Percentiles rank a stretch among this genome's conserved stretches.
Evolutionary conservation across 192 early-diverging fungal genomes (phyloP).

Genomic region (Globomyces pollinis-pini): DNA sequence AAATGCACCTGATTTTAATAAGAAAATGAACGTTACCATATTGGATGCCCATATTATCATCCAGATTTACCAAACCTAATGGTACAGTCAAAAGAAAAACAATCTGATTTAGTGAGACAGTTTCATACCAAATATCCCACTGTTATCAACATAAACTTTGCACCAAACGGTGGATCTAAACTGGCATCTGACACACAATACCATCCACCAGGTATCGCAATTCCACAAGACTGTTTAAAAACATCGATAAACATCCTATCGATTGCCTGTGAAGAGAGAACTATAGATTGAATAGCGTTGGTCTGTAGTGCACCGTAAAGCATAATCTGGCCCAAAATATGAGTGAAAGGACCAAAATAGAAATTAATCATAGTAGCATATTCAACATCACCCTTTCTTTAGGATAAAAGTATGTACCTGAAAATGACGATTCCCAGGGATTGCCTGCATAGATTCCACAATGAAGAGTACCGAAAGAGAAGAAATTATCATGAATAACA

Average conservation of each 20-base stretch:
- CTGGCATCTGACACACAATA: slow-evolving; percentile 14
- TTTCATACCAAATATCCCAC: slow-evolving; percentile 35
- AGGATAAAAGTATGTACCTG: too few relatives aligned
- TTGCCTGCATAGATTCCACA: slow-evolving; percentile 53
- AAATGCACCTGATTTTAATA: slow-evolving; percentile 41
- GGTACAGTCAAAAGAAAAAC: slow-evolving; percentile 37
- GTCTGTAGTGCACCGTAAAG: slow-evolving; percentile 42
- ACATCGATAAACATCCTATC: slow-evolving; percentile 44
- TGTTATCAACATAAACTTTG: slow-evolving; percentile 34
- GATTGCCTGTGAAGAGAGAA: slow-evolving; percentile 40
- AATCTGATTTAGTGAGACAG: too few relatives aligned
- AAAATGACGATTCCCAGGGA: slow-evolving; percentile 50
- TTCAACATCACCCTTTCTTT: slow-evolving; percentile 53
- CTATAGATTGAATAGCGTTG: slow-evolving; percentile 37
- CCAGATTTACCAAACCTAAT: slow-evolving; percentile 37
- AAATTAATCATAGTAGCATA: slow-evolving; percentile 54
- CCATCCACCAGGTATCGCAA: slow-evolving; percentile 11
- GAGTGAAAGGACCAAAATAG: slow-evolving; percentile 40
- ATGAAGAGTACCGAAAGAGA: slow-evolving; percentile 44
- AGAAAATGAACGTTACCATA: too few relatives aligned
- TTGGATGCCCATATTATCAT: slow-evolving; percentile 51
- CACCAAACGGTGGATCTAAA: slow-evolving; percentile 34
- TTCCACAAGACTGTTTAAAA: slow-evolving; percentile 46
- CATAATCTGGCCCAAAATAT: slow-evolving; percentile 35
- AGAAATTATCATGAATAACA: slow-evolving; percentile 34